Evolutionary conservation across 371 early-diverging fungal species (phyloP).

Genomic region (Mucor indicus): DNA sequence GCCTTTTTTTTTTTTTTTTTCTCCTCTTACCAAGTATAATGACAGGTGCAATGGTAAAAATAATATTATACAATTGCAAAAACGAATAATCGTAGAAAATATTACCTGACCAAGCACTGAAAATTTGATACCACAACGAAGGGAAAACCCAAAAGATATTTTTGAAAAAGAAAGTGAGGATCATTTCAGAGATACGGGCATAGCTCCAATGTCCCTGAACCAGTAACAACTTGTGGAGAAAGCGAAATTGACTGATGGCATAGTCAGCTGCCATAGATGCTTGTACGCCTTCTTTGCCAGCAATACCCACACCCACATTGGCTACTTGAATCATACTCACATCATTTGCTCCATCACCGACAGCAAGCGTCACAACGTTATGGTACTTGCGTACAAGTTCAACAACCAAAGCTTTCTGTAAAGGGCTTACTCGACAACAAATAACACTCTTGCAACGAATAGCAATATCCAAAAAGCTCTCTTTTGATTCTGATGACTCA

Average conservation of each 20-base stretch:
- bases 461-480: slow-evolving; percentile 71
- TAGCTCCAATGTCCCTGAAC: slow-evolving; percentile 93
- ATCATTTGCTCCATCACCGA: slow-evolving; percentile 99
- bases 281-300: slow-evolving; percentile 88
- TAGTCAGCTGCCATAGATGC: slow-evolving; percentile 92
- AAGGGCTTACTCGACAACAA: slow-evolving; percentile 93
- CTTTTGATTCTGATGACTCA: slow-evolving; percentile 56
- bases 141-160: slow-evolving; percentile 87
- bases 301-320: slow-evolving; percentile 90
- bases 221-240: slow-evolving; percentile 74
- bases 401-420: slow-evolving; percentile 97
- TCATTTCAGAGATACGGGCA: slow-evolving; percentile 82
- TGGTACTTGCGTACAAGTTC: slow-evolving; percentile 79
- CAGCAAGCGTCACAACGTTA: slow-evolving; percentile 79
- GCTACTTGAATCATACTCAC: slow-evolving; percentile 94
- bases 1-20: too few relatives aligned
- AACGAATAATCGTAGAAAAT: slow-evolving; percentile 87
- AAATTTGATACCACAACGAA: slow-evolving; percentile 83
- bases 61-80: slow-evolving; percentile 77
- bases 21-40: slow-evolving; percentile 27
- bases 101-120: slow-evolving; percentile 78
- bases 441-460: slow-evolving; percentile 86
- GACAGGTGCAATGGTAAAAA: slow-evolving; percentile 76
- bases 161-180: slow-evolving; percentile 91
- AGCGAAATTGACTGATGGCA: slow-evolving; percentile 87